A percentile compares a stretch with the other conserved stretches of the same genome.
These are phyloP conservation scores for Candida chauliodis DNA, from an alignment of 805 yeast genomes.

Conservation along the genomic window DNA sequence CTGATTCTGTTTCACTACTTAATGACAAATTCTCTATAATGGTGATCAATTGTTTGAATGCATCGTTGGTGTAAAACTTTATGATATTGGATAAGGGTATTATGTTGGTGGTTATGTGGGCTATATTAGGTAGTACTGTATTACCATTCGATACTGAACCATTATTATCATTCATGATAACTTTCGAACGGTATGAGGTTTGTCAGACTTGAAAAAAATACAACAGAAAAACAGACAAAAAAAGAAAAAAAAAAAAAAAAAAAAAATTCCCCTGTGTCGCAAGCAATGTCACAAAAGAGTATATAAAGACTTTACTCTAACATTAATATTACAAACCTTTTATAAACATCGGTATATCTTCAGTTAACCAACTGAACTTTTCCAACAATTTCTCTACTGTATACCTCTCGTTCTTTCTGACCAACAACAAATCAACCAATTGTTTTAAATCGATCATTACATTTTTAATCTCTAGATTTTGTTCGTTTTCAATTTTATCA, in stretches of 20 bases:
- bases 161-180: constrained; percentile 4
- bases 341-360: constrained; percentile 14
- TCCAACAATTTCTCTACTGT: constrained; percentile 16
- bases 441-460: constrained; percentile 21
- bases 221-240: background rate
- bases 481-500: constrained; percentile 10
- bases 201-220: too few species aligned
- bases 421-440: constrained; percentile 32
- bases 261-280: too few species aligned
- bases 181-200: too few species aligned
- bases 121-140: constrained; percentile 36
- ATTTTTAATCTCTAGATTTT: constrained; percentile 13
- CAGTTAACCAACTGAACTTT: constrained; percentile 24
- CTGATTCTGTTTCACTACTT: constrained; percentile 44
- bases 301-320: too few species aligned
- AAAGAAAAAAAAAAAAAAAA: background rate
- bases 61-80: constrained; percentile 54
- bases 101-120: constrained; percentile 71
- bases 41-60: constrained; percentile 60
- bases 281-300: too few species aligned
- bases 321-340: background rate
- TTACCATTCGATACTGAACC: background rate
- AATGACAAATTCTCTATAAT: constrained; percentile 57
- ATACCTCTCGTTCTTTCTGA: constrained; percentile 34
- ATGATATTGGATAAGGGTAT: constrained; percentile 61